These are phyloP conservation scores for Penicillium paneum DNA, from an alignment of 2,329 filamentous ascomycete species.

Conservation along the genomic window DNA sequence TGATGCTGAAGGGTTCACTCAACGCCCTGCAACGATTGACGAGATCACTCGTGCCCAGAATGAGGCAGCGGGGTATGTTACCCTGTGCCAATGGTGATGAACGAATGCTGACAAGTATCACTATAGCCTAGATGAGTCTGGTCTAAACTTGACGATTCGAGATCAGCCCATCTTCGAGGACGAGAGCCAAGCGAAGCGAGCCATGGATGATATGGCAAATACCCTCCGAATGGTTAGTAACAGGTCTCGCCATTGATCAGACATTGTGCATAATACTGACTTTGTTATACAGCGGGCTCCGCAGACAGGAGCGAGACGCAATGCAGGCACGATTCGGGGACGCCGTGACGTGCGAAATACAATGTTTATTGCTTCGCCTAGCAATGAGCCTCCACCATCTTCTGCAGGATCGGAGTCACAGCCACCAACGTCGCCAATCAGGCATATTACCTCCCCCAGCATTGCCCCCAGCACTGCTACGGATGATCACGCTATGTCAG, in stretches of 20 bases:
- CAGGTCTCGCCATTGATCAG: neutral
- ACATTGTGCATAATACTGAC: constrained; percentile 1
- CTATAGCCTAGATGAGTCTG: constrained; percentile 41
- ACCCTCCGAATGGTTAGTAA: constrained; percentile 45
- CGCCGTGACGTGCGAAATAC: constrained; percentile 90
- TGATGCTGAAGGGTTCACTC: constrained; percentile 43
- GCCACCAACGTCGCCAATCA: constrained; percentile 36
- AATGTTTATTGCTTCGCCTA: constrained; percentile 66
- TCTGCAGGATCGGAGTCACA: constrained; percentile 27
- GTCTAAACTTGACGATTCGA: constrained; percentile 48
- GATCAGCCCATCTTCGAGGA: constrained; percentile 51
- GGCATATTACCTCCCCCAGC: constrained; percentile 48
- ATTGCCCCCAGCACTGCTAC: constrained; percentile 44
- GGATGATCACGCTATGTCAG: constrained; percentile 68
- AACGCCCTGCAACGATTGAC: constrained; percentile 42
- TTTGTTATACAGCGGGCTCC: constrained; percentile 42
- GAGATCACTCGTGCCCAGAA: constrained; percentile 46
- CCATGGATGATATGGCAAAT: constrained; percentile 49
- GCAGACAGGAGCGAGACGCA: constrained; percentile 58
- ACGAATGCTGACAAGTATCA: constrained; percentile 16
- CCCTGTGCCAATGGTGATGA: neutral
- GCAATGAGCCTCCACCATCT: constrained; percentile 31
- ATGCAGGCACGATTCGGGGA: constrained; percentile 74
- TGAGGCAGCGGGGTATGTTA: constrained; percentile 42
- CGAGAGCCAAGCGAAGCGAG: constrained; percentile 48